A percentile compares a stretch with the other conserved stretches of the same genome.
Conservation (phyloP, 257 asterid genomes). For the Ilex aquifolium region DNA sequence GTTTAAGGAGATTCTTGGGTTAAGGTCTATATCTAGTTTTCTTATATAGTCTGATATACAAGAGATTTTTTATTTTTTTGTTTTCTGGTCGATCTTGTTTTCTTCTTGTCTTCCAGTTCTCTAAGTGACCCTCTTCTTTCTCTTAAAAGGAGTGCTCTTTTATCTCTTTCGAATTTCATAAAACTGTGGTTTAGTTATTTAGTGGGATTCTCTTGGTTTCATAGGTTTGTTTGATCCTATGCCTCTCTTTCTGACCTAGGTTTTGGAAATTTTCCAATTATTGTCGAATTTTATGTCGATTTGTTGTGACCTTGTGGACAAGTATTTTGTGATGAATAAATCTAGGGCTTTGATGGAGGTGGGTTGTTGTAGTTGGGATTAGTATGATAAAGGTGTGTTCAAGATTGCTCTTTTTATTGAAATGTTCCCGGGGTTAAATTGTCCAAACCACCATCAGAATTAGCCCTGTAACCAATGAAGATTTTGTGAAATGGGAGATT, state of each 20-base stretch:
- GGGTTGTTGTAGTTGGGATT: slow-evolving; percentile 31
- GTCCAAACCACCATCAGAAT: slow-evolving; percentile 12
- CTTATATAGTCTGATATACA: too few relatives aligned
- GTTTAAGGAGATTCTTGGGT: slow-evolving; percentile 39
- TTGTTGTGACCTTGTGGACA: slow-evolving; percentile 12
- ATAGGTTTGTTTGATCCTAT: slow-evolving; percentile 7
- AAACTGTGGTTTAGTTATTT: too few relatives aligned
- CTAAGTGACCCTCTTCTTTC: too few relatives aligned
- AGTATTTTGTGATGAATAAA: slow-evolving; percentile 20
- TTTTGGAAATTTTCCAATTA: slow-evolving; percentile 4
- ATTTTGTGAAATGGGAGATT: slow-evolving; percentile 56
- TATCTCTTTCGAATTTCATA: slow-evolving; percentile 4
- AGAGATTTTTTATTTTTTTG: neutral
- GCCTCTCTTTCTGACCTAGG: slow-evolving; percentile 5
- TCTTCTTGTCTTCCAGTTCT: too few relatives aligned
- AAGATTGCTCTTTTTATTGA: slow-evolving; percentile 21
- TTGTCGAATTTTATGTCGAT: slow-evolving; percentile 17
- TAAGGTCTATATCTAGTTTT: slow-evolving; percentile 40
- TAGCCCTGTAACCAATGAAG: slow-evolving; percentile 12
- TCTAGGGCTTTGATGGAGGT: slow-evolving; percentile 21
- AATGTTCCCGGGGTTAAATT: slow-evolving; percentile 29
- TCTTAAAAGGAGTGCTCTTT: neutral
- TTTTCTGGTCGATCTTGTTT: neutral
- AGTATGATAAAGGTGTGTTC: slow-evolving; percentile 12
- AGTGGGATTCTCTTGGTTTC: slow-evolving; percentile 1